phyloP scores from a whole-genome alignment of 139 green algal species.

The Micractinium conductrix region DNA sequence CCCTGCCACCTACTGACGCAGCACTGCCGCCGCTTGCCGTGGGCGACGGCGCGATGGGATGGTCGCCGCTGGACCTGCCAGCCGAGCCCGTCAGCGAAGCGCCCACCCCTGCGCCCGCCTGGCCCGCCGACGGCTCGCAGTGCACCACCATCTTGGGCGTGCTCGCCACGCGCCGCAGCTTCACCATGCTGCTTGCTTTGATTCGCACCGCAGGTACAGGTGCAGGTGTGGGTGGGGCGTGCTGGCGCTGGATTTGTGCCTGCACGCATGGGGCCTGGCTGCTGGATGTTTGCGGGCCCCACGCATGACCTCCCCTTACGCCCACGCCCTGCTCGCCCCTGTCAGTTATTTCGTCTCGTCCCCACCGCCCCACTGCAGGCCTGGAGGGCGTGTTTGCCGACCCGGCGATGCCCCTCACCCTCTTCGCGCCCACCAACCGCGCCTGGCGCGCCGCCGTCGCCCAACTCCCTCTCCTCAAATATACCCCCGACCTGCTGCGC shows the following conservation, averaged over 20 bases:
- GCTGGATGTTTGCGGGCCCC: too few relatives aligned
- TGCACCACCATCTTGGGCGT: not conserved
- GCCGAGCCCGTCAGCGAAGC: not conserved
- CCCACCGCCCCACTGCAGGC: not conserved
- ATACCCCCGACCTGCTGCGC: not conserved
- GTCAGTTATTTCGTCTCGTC: not conserved
- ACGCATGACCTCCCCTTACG: too few relatives aligned
- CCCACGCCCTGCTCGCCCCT: not conserved
- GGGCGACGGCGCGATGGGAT: too few relatives aligned
- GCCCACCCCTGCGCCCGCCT: not conserved
- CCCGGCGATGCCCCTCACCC: not conserved
- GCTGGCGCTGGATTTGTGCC: not conserved
- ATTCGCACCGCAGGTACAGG: not conserved
- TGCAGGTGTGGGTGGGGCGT: not conserved
- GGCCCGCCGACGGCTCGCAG: not conserved
- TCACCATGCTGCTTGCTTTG: not conserved
- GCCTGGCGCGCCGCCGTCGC: not conserved
- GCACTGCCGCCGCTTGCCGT: too few relatives aligned
- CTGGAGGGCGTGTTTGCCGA: slow-evolving; percentile 3
- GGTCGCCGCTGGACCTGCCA: too few relatives aligned
- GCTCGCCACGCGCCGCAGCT: not conserved
- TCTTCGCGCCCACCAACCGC: not conserved
- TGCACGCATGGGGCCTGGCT: not conserved
- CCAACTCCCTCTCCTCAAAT: not conserved
- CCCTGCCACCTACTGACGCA: too few relatives aligned